phyloP scores from a whole-genome alignment of 192 early-diverging fungal genomes.

The Linderina pennispora region DNA sequence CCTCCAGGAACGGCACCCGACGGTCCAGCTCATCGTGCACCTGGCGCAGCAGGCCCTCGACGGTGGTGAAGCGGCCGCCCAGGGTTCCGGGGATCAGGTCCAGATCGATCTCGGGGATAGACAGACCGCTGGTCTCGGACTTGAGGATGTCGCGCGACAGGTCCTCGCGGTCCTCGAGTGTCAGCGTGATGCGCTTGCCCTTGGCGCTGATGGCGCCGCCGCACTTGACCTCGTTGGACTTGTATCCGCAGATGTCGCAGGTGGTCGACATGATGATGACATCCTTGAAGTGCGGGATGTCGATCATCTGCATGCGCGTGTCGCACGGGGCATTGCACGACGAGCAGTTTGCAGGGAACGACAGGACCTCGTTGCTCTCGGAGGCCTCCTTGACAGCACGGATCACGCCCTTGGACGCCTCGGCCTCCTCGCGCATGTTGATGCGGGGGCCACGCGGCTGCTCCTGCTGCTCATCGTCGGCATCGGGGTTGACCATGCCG shows the following conservation, averaged over 20 bases:
- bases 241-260: slow-evolving; percentile 90
- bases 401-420: slow-evolving; percentile 26
- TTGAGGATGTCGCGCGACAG: slow-evolving; percentile 90
- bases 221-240: slow-evolving; percentile 94
- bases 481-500: slow-evolving; percentile 61
- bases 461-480: slow-evolving; percentile 31
- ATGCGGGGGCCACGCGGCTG: slow-evolving; percentile 4
- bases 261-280: slow-evolving; percentile 92
- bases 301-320: slow-evolving; percentile 85
- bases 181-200: slow-evolving; percentile 79
- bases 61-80: slow-evolving; percentile 92
- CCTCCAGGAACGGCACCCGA: slow-evolving; percentile 59
- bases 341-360: slow-evolving; percentile 83
- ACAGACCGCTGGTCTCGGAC: slow-evolving; percentile 88
- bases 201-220: slow-evolving; percentile 75
- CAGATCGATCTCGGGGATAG: slow-evolving; percentile 83
- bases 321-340: slow-evolving; percentile 69
- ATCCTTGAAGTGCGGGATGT: slow-evolving; percentile 95
- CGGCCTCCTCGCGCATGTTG: slow-evolving; percentile 36
- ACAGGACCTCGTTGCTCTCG: slow-evolving; percentile 63
- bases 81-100: slow-evolving; percentile 83
- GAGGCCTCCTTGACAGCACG: slow-evolving; percentile 50
- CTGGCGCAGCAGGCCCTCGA: slow-evolving; percentile 87
- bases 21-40: slow-evolving; percentile 77
- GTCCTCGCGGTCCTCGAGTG: slow-evolving; percentile 79